These are phyloP conservation scores for Cryptococcus amylolentus DNA, from an alignment of 1,284 basidiomycete species.

Conservation along the genomic window DNA sequence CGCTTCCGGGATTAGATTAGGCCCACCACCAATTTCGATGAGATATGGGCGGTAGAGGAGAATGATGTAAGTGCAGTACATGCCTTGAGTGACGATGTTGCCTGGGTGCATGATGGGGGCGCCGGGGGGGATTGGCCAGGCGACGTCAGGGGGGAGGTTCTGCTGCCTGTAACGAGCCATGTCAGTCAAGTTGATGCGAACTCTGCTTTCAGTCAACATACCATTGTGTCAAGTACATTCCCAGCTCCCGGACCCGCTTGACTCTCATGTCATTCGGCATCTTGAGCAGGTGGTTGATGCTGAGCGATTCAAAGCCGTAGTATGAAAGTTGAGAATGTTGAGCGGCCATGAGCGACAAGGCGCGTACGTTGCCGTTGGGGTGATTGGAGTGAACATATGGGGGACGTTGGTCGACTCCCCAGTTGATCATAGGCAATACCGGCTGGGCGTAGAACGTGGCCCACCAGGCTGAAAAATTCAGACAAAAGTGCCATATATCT, in stretches of 20 bases:
- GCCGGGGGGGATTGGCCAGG: slow-evolving; percentile 16
- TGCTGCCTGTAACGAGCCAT: slow-evolving; percentile 9
- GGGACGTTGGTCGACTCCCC: slow-evolving; percentile 17
- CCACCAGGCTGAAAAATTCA: slow-evolving; percentile 21
- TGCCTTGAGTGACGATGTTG: slow-evolving; percentile 19
- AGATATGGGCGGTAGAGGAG: slow-evolving; percentile 26
- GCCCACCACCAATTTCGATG: slow-evolving; percentile 18
- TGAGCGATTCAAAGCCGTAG: slow-evolving; percentile 17
- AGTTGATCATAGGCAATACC: slow-evolving; percentile 5
- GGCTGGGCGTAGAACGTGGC: slow-evolving; percentile 20
- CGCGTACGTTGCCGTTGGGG: slow-evolving; percentile 7
- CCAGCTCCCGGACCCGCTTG: slow-evolving; percentile 6
- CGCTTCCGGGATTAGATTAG: slow-evolving; percentile 7
- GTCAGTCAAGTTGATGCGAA: not conserved
- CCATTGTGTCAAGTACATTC: slow-evolving; percentile 7
- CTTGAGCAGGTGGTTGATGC: slow-evolving; percentile 18
- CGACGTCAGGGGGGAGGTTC: slow-evolving; percentile 10
- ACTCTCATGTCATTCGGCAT: slow-evolving; percentile 14
- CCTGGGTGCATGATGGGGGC: slow-evolving; percentile 15
- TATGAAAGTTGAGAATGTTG: slow-evolving; percentile 16
- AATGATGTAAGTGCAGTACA: slow-evolving; percentile 25
- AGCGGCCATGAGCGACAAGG: slow-evolving; percentile 6
- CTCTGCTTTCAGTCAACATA: not conserved
- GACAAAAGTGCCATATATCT: slow-evolving; percentile 16
- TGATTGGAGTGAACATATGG: slow-evolving; percentile 9